Conservation (phyloP, 2,329 filamentous ascomycete genomes). For the Monosporascus cannonballus region DNA sequence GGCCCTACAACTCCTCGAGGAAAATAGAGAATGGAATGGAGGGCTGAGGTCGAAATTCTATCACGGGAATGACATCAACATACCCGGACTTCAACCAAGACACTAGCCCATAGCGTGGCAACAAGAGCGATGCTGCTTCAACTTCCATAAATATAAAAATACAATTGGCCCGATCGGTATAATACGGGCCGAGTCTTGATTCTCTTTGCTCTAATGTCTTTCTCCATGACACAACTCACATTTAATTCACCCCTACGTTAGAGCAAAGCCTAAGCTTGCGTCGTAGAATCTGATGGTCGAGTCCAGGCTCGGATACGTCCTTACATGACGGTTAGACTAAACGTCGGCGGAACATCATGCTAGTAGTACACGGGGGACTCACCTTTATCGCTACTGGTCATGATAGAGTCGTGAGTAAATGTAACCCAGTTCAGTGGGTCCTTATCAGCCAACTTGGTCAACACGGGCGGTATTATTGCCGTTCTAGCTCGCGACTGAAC, state of each 20-base stretch:
- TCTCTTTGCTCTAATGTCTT: not conserved
- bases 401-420: slow-evolving; percentile 90
- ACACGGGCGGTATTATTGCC: slow-evolving; percentile 82
- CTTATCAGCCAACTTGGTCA: slow-evolving; percentile 79
- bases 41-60: too few species aligned
- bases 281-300: slow-evolving; percentile 32
- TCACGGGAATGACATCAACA: too few species aligned
- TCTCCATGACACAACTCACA: not conserved
- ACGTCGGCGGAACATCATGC: not conserved
- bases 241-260: too few species aligned
- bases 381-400: slow-evolving; percentile 90
- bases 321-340: slow-evolving; percentile 12
- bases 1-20: not conserved
- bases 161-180: slow-evolving; percentile 1
- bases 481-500: slow-evolving; percentile 82
- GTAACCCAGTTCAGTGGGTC: slow-evolving; percentile 85
- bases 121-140: not conserved
- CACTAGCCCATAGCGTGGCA: not conserved
- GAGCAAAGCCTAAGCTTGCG: slow-evolving; percentile 11
- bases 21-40: not conserved
- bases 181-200: not conserved
- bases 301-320: slow-evolving; percentile 38
- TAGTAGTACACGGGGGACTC: slow-evolving; percentile 28
- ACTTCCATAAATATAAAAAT: slow-evolving; percentile 8
- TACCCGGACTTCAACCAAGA: too few species aligned